Evolutionary conservation across 169 alveolate species (phyloP).

Genomic region (Plasmodium reichenowi): DNA sequence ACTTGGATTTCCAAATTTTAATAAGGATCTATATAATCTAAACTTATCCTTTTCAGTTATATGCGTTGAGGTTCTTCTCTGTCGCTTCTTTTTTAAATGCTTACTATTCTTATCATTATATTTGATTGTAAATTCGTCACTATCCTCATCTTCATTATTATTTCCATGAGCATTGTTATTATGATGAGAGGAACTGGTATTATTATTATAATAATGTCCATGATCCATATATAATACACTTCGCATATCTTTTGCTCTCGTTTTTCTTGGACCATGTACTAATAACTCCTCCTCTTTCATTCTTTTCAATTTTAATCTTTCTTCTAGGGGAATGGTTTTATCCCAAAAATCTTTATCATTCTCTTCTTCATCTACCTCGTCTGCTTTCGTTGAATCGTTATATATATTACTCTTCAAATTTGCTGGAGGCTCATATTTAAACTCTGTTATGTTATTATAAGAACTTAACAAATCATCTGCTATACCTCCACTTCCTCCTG

Average conservation of each 20-base stretch:
- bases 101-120: constrained; percentile 37
- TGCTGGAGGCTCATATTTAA: constrained; percentile 92
- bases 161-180: constrained; percentile 11
- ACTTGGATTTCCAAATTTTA: constrained; percentile 89
- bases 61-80: constrained; percentile 80
- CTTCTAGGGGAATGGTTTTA: constrained; percentile 91
- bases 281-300: constrained; percentile 87
- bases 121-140: constrained; percentile 70
- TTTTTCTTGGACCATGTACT: constrained; percentile 91
- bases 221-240: constrained; percentile 14
- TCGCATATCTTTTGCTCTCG: constrained; percentile 83
- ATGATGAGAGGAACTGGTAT: neutral
- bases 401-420: constrained; percentile 75
- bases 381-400: constrained; percentile 85
- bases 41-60: constrained; percentile 86
- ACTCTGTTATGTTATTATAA: constrained; percentile 91
- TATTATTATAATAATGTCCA: neutral
- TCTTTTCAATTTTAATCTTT: constrained; percentile 87
- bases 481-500: constrained; percentile 85
- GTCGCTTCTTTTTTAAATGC: constrained; percentile 78
- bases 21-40: constrained; percentile 85
- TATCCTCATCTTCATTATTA: constrained; percentile 43
- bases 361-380: constrained; percentile 79
- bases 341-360: constrained; percentile 94
- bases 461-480: constrained; percentile 92